Conservation (phyloP, 768 basidiomycete species). For the Boletellus emodensis region DNA sequence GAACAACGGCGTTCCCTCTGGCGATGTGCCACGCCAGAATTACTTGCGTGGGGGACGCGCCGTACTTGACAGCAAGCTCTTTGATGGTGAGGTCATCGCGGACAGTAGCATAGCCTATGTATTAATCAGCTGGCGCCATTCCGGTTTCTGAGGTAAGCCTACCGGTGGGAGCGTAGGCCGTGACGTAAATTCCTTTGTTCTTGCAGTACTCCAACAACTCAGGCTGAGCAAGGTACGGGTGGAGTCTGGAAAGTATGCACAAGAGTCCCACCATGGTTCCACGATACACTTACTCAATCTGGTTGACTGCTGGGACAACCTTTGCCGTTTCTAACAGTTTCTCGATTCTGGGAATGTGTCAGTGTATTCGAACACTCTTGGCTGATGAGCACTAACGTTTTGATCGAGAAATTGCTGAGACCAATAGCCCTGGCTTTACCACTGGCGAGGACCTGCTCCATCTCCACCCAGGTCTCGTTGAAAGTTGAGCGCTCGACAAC, state of each 20-base stretch:
- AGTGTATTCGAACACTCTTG: neutral
- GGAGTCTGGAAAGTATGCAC: slow-evolving; percentile 33
- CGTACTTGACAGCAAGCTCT: slow-evolving; percentile 30
- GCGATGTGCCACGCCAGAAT: slow-evolving; percentile 28
- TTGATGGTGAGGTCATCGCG: slow-evolving; percentile 27
- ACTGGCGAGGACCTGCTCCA: slow-evolving; percentile 3
- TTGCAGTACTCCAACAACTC: slow-evolving; percentile 48
- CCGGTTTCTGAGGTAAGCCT: neutral
- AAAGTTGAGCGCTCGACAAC: neutral
- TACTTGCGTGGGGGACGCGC: slow-evolving; percentile 27
- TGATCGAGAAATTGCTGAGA: slow-evolving; percentile 41
- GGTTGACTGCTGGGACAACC: too few species aligned
- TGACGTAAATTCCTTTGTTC: slow-evolving; percentile 59
- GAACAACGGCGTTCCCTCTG: slow-evolving; percentile 26
- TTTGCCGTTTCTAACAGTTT: too few species aligned
- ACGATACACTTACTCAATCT: too few species aligned
- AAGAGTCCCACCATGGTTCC: too few species aligned
- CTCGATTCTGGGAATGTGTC: too few species aligned
- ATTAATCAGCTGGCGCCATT: slow-evolving; percentile 3
- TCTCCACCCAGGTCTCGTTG: slow-evolving; percentile 6
- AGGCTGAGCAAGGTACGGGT: slow-evolving; percentile 66
- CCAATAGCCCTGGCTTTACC: slow-evolving; percentile 34
- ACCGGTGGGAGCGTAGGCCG: slow-evolving; percentile 62
- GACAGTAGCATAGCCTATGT: slow-evolving; percentile 21
- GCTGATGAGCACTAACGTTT: slow-evolving; percentile 10